phyloP scores from a whole-genome alignment of 176 grass and related monocot species.

The Echinochloa phyllopogon region DNA sequence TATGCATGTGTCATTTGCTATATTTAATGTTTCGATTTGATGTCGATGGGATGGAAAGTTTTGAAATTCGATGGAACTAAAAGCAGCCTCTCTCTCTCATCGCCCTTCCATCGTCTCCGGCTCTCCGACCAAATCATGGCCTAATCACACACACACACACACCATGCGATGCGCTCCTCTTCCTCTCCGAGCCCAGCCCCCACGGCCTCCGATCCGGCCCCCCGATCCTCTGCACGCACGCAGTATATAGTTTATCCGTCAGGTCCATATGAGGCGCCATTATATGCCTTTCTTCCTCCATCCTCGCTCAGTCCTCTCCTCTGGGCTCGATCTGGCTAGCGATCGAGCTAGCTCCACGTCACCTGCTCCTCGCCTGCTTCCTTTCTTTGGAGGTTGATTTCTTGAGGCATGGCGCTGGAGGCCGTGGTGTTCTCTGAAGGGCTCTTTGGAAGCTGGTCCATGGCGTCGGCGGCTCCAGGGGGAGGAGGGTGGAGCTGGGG shows the following conservation, averaged over 20 bases:
- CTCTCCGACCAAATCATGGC: constrained; percentile 59
- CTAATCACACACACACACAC: constrained; percentile 59
- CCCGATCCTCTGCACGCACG: neutral
- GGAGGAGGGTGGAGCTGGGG: constrained; percentile 42
- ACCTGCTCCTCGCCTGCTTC: neutral
- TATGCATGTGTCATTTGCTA: no score
- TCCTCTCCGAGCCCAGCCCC: constrained; percentile 7
- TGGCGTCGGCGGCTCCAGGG: constrained; percentile 42
- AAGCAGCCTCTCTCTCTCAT: neutral
- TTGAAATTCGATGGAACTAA: no score
- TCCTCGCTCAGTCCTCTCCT: neutral
- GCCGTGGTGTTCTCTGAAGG: constrained; percentile 69
- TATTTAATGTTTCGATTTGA: no score
- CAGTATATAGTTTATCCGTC: constrained; percentile 21
- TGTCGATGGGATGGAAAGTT: no score
- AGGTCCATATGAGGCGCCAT: constrained; percentile 5
- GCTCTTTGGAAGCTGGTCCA: constrained; percentile 43
- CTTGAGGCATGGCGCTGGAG: constrained; percentile 71
- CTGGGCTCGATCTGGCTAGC: neutral
- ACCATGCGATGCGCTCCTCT: neutral
- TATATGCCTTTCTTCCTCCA: constrained; percentile 19
- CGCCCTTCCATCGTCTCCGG: neutral
- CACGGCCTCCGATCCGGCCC: neutral
- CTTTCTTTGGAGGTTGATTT: constrained; percentile 23
- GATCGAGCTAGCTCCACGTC: constrained; percentile 24